Conservation (phyloP, 202 grass and related monocot genomes). For the Elaeis oleifera region DNA sequence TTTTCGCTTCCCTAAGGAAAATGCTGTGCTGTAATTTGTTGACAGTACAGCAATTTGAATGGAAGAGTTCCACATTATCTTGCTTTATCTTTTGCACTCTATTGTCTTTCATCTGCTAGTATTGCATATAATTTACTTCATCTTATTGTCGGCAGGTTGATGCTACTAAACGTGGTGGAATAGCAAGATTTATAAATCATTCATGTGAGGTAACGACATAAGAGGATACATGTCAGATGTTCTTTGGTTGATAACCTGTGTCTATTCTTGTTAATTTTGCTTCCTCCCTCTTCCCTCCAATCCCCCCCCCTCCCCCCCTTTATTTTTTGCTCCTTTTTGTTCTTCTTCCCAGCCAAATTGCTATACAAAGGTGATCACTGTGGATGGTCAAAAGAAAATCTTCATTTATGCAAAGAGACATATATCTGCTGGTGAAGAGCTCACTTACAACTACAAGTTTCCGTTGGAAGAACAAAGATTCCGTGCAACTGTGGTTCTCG, state of each 20-base stretch:
- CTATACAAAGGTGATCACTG: constrained; percentile 88
- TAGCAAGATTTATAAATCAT: constrained; percentile 98
- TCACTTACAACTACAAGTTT: constrained; percentile 98
- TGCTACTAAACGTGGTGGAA: constrained; percentile 82
- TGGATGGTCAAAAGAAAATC: constrained; percentile 92
- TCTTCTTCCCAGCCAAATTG: constrained; percentile 65
- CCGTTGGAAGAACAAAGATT: constrained; percentile 85
- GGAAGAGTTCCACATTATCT: too few relatives aligned
- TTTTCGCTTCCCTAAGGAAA: too few relatives aligned
- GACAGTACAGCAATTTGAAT: too few relatives aligned
- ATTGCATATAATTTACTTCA: constrained; percentile 9
- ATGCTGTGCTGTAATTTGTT: too few relatives aligned
- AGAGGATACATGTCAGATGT: constrained; percentile 10
- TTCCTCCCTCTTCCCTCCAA: too few relatives aligned
- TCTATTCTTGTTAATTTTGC: not conserved
- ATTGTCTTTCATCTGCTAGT: too few relatives aligned
- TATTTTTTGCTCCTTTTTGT: not conserved
- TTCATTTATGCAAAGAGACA: constrained; percentile 89
- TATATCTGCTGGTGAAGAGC: constrained; percentile 80
- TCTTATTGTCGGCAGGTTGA: constrained; percentile 53
- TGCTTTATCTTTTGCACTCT: too few relatives aligned
- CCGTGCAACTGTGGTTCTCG: constrained; percentile 82
- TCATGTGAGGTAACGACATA: constrained; percentile 65
- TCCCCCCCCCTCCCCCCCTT: too few relatives aligned
- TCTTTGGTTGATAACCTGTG: constrained; percentile 3